Base-by-base conservation (phyloP, 2,329 filamentous ascomycete species). In the Talaromyces funiculosus region DNA sequence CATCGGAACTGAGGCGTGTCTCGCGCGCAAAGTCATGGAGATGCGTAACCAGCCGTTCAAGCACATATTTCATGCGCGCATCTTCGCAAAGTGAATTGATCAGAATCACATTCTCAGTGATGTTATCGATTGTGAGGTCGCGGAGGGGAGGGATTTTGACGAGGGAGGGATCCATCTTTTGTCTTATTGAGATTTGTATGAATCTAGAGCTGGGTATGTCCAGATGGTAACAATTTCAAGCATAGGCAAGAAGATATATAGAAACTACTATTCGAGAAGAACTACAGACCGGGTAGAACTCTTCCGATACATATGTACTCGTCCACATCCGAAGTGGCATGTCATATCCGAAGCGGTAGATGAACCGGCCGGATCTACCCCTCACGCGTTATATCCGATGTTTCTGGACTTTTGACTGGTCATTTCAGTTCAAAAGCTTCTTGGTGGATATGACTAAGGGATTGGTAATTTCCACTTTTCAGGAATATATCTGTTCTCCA, bases 11-110 rank as follows among this genome's bases (percentile, higher is more conserved):
- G 35, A 94, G 80, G 20, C 90, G 80, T 1, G 89, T 92, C 73
- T 94, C 90, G 60, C 90, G 83, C 6, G 89, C 88, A 71, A 92
- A 93, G 77, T 92, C 89, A 74, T 94, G 90, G 1, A 93, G 78
- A 74, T 94, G 90, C 12, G 84, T 84, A 53, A 92, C 88, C 18
- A 92, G 81, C 18, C 88, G 81, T 67, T 89, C 84, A 71, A 93
- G 82, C 49, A 94, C 73, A 72, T 90, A 92, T 64, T 84, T 88
- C 63, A 90, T 77, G 29, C 90, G 83, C 26, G 82, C 78, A 68
- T 91, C 81, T 10, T 79, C 71, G 67, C 85, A 84, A 77, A 87
- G 84, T 6, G 88, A 88, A 76, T 93, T 93, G 74, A 92, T 90
- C 54, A 81, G 79, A 70, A 88, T 81, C 35, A 88, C 86, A 69